Percentiles rank a stretch among this genome's conserved stretches.
These are phyloP conservation scores for Solanum acaule DNA, from an alignment of 257 asterid species.

Conservation along the genomic window DNA sequence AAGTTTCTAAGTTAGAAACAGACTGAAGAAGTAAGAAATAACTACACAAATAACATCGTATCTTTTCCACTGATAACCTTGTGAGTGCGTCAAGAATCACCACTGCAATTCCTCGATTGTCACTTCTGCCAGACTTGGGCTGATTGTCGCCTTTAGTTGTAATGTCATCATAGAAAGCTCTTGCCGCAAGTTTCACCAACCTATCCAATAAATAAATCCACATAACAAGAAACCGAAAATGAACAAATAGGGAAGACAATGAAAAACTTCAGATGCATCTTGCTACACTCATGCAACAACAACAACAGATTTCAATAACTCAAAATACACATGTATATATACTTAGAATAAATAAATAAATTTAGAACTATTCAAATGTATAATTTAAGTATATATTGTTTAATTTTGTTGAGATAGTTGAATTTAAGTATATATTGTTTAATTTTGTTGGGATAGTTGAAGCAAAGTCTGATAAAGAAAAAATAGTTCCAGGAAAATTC, in stretches of 20 bases:
- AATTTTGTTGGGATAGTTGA: too few species aligned
- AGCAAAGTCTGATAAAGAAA: too few species aligned
- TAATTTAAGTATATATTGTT: too few species aligned
- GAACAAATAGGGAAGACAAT: not conserved
- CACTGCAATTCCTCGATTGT: constrained; percentile 87
- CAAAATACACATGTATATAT: not conserved
- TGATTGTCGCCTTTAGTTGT: constrained; percentile 84
- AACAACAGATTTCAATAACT: too few species aligned
- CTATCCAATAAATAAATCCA: constrained; percentile 16
- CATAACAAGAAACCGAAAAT: not conserved
- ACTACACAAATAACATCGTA: not conserved
- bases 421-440: too few species aligned
- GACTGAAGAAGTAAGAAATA: not conserved
- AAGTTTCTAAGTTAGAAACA: not conserved
- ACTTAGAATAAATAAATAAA: too few species aligned
- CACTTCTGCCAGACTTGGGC: constrained; percentile 77
- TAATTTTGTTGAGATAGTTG: too few species aligned
- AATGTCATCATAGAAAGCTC: constrained; percentile 90
- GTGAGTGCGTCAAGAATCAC: constrained; percentile 96
- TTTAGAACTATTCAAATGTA: too few species aligned
- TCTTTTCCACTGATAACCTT: constrained; percentile 26
- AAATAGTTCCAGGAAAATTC: too few species aligned
- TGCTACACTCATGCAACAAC: too few species aligned
- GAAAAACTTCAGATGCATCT: not conserved
- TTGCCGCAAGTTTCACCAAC: constrained; percentile 81